These are phyloP conservation scores for Gossypium mustelinum DNA, from an alignment of 345 rosid species.

Conservation along the genomic window DNA sequence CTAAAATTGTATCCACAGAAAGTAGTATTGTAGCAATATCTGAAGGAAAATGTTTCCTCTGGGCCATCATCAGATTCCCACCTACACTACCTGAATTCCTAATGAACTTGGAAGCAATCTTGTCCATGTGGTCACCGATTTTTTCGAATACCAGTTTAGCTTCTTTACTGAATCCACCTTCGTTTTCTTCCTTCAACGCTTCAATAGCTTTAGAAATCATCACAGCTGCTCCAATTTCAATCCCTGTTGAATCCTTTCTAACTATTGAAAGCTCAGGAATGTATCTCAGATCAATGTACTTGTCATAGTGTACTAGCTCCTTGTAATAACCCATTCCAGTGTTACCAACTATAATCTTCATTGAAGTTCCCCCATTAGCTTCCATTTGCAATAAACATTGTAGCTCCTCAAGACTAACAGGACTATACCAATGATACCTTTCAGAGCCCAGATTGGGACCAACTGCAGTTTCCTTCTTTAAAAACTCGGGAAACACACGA, in stretches of 20 bases:
- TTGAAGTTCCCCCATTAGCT: conserved; percentile 2
- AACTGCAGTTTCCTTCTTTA: conserved; percentile 39
- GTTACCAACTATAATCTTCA: conserved; percentile 66
- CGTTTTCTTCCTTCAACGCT: conserved; percentile 40
- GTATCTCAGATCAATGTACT: conserved; percentile 55
- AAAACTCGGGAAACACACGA: conserved; percentile 56
- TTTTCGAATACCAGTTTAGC: conserved; percentile 35
- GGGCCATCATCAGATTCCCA: conserved; percentile 86
- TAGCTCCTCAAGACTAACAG: conserved; percentile 47
- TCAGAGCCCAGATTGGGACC: conserved; percentile 31
- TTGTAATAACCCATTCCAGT: conserved; percentile 72
- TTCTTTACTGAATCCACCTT: conserved; percentile 16
- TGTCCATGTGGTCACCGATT: conserved; percentile 68
- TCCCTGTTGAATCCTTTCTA: conserved; percentile 39
- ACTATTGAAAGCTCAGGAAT: conserved; percentile 54
- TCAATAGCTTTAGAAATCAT: conserved; percentile 64
- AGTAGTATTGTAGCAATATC: conserved; percentile 74
- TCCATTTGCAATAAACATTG: conserved; percentile 29
- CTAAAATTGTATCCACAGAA: conserved; percentile 46
- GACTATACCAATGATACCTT: conserved; percentile 46
- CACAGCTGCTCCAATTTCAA: conserved; percentile 72
- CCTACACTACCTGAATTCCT: conserved; percentile 73
- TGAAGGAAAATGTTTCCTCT: conserved; percentile 65
- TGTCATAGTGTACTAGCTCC: conserved; percentile 42
- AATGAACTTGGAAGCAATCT: conserved; percentile 47